Evolutionary conservation across 768 basidiomycete species (phyloP), one percentile per base, ranked within the genome.

Genomic region (Pulveroboletus sp.): DNA sequence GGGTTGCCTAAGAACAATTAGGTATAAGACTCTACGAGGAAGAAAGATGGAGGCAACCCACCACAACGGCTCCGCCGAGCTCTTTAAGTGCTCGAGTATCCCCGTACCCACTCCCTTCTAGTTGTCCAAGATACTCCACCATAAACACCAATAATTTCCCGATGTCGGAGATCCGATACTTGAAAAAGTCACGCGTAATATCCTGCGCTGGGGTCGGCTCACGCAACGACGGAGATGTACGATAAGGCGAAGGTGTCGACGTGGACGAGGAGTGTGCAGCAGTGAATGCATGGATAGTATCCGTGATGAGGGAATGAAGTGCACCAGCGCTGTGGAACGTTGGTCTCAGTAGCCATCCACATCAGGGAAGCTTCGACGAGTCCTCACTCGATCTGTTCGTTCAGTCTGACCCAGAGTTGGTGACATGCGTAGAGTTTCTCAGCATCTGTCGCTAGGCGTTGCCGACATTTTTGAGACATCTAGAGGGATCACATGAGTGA

Each of bases 351-450:
- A 44, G 24, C 10, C 37, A 38, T 43, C 14, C 17, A n/a, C 19
- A 12, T 9, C 32, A 31, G 14, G 19, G 32, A 36, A 16, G 29
- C 16, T 8, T 23, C 13, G 9, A 34, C 25, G 40, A 20, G 5
- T 68, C 17, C 82, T 45, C 60, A 87, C 87, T 75, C 72, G 24
- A 90, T 71, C 24, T 80, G 71, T 35, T 84, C 81, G 53, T 88
- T 88, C 60, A 90, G 78, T 55, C 72, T 71, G n/a, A 79, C 50
- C 94, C 94, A 97, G 20, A 97, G 71, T 34, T 88, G 84, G 51
- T 85, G 81, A 5, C 80, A 84, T 2, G 90, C 87, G 52, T 85
- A 85, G 16, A 95, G 73, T 59, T 90, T 91, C 68, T 97, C 94
- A 2, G 90, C 91, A 60, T 97, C 88, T 17, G 76, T 79, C 32